Evolutionary conservation across 2,329 filamentous ascomycete species (phyloP).

Genomic region (Metarhizium sp.): DNA sequence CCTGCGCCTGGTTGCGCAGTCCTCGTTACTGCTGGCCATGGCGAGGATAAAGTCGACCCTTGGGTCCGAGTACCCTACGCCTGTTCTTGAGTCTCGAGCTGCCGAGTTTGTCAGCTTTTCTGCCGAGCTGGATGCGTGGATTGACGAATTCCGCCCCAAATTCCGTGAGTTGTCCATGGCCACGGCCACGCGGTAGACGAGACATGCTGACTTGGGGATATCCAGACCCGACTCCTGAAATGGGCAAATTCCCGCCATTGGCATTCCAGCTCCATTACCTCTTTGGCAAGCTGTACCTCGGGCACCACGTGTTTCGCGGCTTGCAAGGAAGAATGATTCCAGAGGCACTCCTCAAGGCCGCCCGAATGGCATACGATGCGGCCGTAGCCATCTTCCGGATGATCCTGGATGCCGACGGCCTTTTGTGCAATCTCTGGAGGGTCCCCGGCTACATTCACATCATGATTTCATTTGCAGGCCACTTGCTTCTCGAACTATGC

Average conservation of each 20-base stretch:
- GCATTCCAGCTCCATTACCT: constrained; percentile 3
- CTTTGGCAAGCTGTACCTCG: constrained; percentile 5
- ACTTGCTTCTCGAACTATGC: constrained; percentile 5
- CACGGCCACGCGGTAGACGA: neutral
- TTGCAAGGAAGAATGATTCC: neutral
- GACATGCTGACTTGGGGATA: neutral
- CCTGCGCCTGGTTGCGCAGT: constrained; percentile 2
- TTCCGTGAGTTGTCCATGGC: neutral
- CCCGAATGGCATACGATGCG: constrained; percentile 2
- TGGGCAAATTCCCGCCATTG: constrained; percentile 1
- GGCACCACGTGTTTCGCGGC: constrained; percentile 5
- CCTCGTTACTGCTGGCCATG: neutral
- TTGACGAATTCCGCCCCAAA: neutral
- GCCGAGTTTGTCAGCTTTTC: neutral
- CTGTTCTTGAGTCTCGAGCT: neutral
- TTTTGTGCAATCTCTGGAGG: neutral
- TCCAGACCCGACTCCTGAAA: neutral
- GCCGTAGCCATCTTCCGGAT: constrained; percentile 2
- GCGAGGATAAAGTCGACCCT: neutral
- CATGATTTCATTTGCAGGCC: constrained; percentile 6
- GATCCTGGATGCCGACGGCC: neutral
- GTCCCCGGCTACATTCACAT: constrained; percentile 4
- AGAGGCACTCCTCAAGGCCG: neutral
- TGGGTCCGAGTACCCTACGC: neutral
- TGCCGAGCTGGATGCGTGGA: neutral